phyloP scores from a whole-genome alignment of 352 stramenopile species.

The Phytophthora sp. region DNA sequence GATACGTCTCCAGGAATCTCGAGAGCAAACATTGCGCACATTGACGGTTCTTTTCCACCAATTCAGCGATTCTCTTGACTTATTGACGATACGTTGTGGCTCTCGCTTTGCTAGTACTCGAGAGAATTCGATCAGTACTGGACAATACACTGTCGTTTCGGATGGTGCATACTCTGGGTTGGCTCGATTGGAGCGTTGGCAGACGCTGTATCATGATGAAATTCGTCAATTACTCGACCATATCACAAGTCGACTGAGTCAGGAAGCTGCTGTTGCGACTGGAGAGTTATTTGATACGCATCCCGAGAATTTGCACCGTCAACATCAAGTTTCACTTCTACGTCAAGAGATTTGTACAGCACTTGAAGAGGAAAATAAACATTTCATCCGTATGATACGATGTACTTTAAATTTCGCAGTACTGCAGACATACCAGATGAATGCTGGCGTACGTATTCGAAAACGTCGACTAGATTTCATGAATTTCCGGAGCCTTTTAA shows the following conservation, averaged over 20 bases:
- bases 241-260: conserved; percentile 19
- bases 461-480: conserved; percentile 22
- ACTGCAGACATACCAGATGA: conserved; percentile 33
- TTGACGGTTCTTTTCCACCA: conserved; percentile 34
- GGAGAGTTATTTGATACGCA: conserved; percentile 29
- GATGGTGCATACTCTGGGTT: conserved; percentile 9
- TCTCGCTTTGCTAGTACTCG: conserved; percentile 24
- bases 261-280: conserved; percentile 14
- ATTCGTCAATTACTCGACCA: conserved; percentile 37
- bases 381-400: conserved; percentile 15
- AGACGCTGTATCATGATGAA: conserved; percentile 37
- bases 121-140: background rate
- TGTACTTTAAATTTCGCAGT: conserved; percentile 30
- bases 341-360: conserved; percentile 15
- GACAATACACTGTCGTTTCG: too few species aligned
- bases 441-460: conserved; percentile 11
- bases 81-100: conserved; percentile 38
- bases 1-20: conserved; percentile 24
- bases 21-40: conserved; percentile 29
- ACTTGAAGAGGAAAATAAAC: conserved; percentile 13
- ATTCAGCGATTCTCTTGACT: conserved; percentile 26
- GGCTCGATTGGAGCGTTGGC: conserved; percentile 38
- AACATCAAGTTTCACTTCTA: conserved; percentile 27
- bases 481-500: conserved; percentile 11
- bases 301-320: conserved; percentile 29